phyloP scores from a whole-genome alignment of 2,329 filamentous ascomycete genomes.

The Fusarium tricinctum region DNA sequence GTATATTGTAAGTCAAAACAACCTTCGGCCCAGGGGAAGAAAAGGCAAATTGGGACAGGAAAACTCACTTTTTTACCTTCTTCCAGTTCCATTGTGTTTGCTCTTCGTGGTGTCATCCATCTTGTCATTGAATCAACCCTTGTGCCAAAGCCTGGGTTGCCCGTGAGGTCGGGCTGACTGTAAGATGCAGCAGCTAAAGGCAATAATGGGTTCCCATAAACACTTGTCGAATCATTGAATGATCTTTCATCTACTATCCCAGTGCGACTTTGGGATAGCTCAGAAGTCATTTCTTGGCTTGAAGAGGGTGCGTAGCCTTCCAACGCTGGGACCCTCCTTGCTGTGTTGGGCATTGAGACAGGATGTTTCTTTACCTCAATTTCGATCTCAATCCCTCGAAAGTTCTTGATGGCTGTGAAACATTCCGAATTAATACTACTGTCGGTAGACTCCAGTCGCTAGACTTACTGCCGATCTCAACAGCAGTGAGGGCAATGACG shows the following conservation, averaged over 20 bases:
- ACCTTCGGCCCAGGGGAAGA: background rate
- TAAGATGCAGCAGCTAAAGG: constrained; percentile 15
- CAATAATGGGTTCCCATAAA: background rate
- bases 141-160: constrained; percentile 14
- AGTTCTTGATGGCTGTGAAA: constrained; percentile 22
- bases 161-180: constrained; percentile 26
- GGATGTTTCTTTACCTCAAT: constrained; percentile 13
- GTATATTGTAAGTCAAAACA: background rate
- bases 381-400: constrained; percentile 19
- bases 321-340: background rate
- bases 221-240: background rate
- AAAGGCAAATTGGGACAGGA: background rate
- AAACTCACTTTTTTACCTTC: constrained; percentile 9
- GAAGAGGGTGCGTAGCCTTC: background rate
- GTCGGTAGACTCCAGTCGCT: background rate
- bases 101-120: constrained; percentile 15
- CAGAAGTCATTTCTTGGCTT: background rate
- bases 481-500: constrained; percentile 25
- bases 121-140: constrained; percentile 20
- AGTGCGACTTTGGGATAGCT: background rate
- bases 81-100: constrained; percentile 18
- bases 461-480: constrained; percentile 35
- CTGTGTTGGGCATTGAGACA: background rate
- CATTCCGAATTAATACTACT: background rate
- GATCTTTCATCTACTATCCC: background rate